Evolutionary conservation across 2,329 filamentous ascomycete genomes (phyloP).

Genomic region (Gyromitra esculenta): DNA sequence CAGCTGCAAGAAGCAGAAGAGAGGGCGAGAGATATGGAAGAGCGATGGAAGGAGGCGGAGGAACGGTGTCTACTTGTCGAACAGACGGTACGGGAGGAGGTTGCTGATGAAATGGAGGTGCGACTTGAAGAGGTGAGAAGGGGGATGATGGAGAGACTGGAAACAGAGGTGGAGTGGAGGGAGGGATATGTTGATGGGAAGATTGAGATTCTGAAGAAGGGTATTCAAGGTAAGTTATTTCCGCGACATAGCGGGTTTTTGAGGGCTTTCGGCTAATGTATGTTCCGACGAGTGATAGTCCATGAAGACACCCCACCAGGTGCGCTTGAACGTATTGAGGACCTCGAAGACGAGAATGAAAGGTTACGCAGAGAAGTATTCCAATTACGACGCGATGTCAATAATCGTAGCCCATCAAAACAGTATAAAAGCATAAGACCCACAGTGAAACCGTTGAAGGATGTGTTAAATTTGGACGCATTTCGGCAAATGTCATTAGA

Average conservation of each 20-base stretch:
- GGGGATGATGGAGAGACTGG: slow-evolving; percentile 81
- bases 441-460: slow-evolving; percentile 51
- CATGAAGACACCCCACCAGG: slow-evolving; percentile 58
- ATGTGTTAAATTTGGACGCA: slow-evolving; percentile 53
- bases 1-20: slow-evolving; percentile 59
- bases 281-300: slow-evolving; percentile 58
- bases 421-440: slow-evolving; percentile 55
- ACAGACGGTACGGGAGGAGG: slow-evolving; percentile 86
- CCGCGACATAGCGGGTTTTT: background rate
- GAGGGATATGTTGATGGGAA: slow-evolving; percentile 91
- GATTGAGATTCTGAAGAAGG: slow-evolving; percentile 75
- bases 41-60: slow-evolving; percentile 71
- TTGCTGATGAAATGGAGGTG: slow-evolving; percentile 84
- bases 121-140: slow-evolving; percentile 77
- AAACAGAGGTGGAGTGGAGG: slow-evolving; percentile 79
- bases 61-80: slow-evolving; percentile 75
- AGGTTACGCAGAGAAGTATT: slow-evolving; percentile 72
- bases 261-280: slow-evolving; percentile 58
- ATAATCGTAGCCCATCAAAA: slow-evolving; percentile 71
- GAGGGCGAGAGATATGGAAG: slow-evolving; percentile 60
- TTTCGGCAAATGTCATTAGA: slow-evolving; percentile 27
- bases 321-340: slow-evolving; percentile 55
- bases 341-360: slow-evolving; percentile 75
- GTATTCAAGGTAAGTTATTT: slow-evolving; percentile 63
- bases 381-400: slow-evolving; percentile 73